phyloP scores from a whole-genome alignment of 441 rosid genomes.

The Jatropha multifida region DNA sequence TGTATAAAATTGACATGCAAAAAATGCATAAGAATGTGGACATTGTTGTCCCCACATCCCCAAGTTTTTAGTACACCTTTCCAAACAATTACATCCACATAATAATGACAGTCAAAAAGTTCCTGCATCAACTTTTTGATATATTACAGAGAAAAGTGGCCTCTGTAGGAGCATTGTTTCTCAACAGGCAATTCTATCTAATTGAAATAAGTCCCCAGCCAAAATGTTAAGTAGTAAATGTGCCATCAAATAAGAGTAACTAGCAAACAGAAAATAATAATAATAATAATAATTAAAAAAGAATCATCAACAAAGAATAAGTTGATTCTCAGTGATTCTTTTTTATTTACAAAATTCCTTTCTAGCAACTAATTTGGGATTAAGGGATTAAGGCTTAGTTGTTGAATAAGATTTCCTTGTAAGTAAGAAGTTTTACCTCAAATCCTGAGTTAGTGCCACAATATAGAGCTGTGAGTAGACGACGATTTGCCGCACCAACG shows the following conservation, averaged over 20 bases:
- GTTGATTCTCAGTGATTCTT: neutral
- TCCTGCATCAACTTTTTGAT: too few relatives aligned
- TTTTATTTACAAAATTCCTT: too few relatives aligned
- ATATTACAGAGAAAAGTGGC: too few relatives aligned
- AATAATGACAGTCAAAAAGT: too few relatives aligned
- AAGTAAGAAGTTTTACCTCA: slow-evolving; percentile 59
- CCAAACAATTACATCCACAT: too few relatives aligned
- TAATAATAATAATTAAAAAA: neutral
- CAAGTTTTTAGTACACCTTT: neutral
- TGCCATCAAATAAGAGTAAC: neutral
- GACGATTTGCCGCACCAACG: slow-evolving; percentile 80
- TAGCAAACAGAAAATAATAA: neutral
- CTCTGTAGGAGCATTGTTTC: too few relatives aligned
- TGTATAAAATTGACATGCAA: neutral
- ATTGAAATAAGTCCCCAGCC: neutral
- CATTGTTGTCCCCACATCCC: neutral
- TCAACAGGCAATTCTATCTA: too few relatives aligned
- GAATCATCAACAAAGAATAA: neutral
- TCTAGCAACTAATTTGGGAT: too few relatives aligned
- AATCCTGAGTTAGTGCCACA: slow-evolving; percentile 96
- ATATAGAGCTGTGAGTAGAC: slow-evolving; percentile 70
- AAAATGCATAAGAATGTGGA: neutral
- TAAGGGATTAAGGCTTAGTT: too few relatives aligned
- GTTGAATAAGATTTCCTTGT: neutral
- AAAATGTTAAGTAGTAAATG: neutral